Base-by-base conservation (phyloP, 805 yeast species). In the Starmerella asiatica region DNA sequence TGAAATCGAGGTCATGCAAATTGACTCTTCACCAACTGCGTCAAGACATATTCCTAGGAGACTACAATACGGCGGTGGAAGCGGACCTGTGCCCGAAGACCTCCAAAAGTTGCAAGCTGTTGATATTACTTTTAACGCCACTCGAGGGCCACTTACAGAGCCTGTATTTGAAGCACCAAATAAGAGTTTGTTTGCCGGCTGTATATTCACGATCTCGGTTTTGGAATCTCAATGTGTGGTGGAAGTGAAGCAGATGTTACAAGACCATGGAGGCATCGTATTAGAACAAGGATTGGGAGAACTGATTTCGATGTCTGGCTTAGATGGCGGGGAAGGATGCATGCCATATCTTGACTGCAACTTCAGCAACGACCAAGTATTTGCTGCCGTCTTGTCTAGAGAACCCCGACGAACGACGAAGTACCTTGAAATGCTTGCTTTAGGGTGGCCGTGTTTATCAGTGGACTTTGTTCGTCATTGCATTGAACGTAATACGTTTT, bases 371-470 rank as follows among this genome's bases (percentile, higher is more conserved):
- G 20, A 47, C 1, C 64, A 56, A 44, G 62, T 51, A 24, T 81
- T 84, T 59, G 83, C 70, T 1, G 86, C 86, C 1, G 62, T 81
- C 26, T 58, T 85, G 1, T 68, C 88, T 0, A 68, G 67, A 29
- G 65, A 65, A 23, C 68, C 70, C 41, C 64, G 71, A 16, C 62
- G 94, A 28, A 81, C 85, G 35, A 67, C 76, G 7, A 85, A 84
- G 52, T 85, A 79, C 54, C 55, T 85, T 8, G 91, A 82, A 52
- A 74, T 79, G 2, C 56, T 84, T 15, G 81, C 88, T 0, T 54
- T 84, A 32, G 86, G 88, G 2, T 84, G 94, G 94, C 96, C 96
- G 2, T 69, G 80, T 16, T 52, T 85, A n/a, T 37, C 40, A 3
- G 18, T 26, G 4, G n/a, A 18, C 20, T 37, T 27, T 23, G 27